Evolutionary conservation across 805 yeast genomes (phyloP).

Genomic region (Zygosaccharomyces bisporus): DNA sequence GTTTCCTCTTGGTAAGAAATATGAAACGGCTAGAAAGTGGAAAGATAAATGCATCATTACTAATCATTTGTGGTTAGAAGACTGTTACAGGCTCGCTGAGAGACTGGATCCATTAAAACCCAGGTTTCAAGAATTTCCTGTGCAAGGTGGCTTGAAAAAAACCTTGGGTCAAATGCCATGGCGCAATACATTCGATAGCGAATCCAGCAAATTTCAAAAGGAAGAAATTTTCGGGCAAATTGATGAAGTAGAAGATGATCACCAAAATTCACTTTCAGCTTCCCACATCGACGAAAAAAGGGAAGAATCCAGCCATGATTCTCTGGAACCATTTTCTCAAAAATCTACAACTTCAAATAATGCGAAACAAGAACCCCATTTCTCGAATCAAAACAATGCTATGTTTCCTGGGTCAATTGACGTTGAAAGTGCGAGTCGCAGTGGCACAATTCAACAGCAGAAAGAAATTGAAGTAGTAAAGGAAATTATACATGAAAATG

Average conservation of each 20-base stretch:
- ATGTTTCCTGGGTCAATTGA: no score
- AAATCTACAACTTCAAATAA: no score
- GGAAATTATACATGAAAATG: no score
- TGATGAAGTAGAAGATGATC: neutral
- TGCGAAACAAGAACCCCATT: no score
- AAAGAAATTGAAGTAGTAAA: no score
- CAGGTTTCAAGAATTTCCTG: slow-evolving; percentile 16
- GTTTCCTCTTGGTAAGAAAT: slow-evolving; percentile 66
- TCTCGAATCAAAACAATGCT: no score
- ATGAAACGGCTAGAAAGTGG: slow-evolving; percentile 72
- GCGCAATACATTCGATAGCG: neutral
- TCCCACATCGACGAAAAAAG: neutral
- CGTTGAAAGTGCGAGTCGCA: no score
- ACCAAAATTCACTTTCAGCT: neutral
- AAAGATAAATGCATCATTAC: slow-evolving; percentile 37
- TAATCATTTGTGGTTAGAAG: slow-evolving; percentile 88
- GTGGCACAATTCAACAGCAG: no score
- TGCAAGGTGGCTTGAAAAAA: slow-evolving; percentile 14
- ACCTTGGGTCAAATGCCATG: slow-evolving; percentile 13
- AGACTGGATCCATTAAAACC: slow-evolving; percentile 12
- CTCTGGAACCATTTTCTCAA: no score
- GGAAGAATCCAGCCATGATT: no score
- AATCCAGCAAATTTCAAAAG: neutral
- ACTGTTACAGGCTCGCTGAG: slow-evolving; percentile 44
- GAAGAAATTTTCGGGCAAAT: neutral